phyloP scores from a whole-genome alignment of 257 asterid species.

The Phtheirospermum japonicum region DNA sequence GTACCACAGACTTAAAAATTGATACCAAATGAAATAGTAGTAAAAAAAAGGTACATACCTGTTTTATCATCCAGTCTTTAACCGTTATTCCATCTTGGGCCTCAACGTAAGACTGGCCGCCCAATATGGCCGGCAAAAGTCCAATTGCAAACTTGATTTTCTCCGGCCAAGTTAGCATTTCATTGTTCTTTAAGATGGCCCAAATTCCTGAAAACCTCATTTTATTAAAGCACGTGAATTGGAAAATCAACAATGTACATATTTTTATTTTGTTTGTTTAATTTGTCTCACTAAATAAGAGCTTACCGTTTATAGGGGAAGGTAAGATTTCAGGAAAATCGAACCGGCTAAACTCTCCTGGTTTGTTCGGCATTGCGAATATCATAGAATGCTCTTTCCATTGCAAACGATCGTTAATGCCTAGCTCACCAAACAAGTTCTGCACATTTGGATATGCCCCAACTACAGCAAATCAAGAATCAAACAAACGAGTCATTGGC shows the following conservation, averaged over 20 bases:
- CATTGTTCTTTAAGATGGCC: slow-evolving; percentile 94
- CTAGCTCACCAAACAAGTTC: slow-evolving; percentile 97
- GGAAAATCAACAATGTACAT: neutral
- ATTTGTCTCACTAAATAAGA: neutral
- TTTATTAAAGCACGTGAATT: neutral
- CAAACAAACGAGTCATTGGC: slow-evolving; percentile 33
- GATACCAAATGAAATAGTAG: neutral
- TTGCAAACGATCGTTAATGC: slow-evolving; percentile 86
- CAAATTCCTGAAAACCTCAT: slow-evolving; percentile 53
- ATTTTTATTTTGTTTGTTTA: neutral
- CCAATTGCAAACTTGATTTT: slow-evolving; percentile 94
- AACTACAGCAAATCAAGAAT: slow-evolving; percentile 55
- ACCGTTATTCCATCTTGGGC: slow-evolving; percentile 95
- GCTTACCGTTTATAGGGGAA: slow-evolving; percentile 85
- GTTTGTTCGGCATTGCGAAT: slow-evolving; percentile 96
- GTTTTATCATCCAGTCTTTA: slow-evolving; percentile 93
- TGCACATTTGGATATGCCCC: slow-evolving; percentile 99
- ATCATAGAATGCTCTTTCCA: slow-evolving; percentile 99
- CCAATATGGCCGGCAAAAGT: slow-evolving; percentile 90
- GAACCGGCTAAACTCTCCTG: slow-evolving; percentile 95
- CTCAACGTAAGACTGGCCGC: slow-evolving; percentile 95
- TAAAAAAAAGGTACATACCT: slow-evolving; percentile 40
- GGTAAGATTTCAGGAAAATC: slow-evolving; percentile 88
- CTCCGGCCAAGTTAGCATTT: slow-evolving; percentile 99
- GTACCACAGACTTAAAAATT: neutral